Evolutionary conservation across 129 eudicot genomes (phyloP).

Genomic region (Saussurea involucrata): DNA sequence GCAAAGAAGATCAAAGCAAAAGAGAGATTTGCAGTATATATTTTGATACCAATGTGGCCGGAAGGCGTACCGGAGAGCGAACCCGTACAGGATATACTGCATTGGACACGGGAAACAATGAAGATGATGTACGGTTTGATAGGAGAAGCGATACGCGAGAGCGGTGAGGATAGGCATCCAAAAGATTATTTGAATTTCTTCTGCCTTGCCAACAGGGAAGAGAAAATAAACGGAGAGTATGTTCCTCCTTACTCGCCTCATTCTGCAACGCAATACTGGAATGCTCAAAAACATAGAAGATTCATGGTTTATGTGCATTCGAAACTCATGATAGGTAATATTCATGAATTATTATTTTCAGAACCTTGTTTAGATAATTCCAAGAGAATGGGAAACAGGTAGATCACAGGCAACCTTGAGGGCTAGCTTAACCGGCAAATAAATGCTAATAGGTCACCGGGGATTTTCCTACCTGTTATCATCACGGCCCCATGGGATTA

Average conservation of each 20-base stretch:
- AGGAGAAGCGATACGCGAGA: constrained; percentile 63
- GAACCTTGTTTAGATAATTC: not conserved
- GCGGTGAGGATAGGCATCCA: constrained; percentile 60
- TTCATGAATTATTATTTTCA: not conserved
- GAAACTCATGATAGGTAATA: constrained; percentile 91
- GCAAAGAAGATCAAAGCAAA: constrained; percentile 63
- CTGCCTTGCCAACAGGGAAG: constrained; percentile 89
- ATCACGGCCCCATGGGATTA: too few relatives aligned
- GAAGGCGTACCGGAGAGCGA: constrained; percentile 92
- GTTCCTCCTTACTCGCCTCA: constrained; percentile 75
- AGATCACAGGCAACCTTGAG: not conserved
- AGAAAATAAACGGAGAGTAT: constrained; percentile 63
- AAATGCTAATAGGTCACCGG: too few relatives aligned
- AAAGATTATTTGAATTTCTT: constrained; percentile 88
- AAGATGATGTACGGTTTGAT: constrained; percentile 80
- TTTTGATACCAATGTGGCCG: constrained; percentile 97
- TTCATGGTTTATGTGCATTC: constrained; percentile 96
- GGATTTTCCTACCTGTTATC: too few relatives aligned
- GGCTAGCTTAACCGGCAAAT: not conserved
- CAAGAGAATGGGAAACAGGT: not conserved
- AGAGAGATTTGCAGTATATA: constrained; percentile 74
- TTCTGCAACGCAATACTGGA: constrained; percentile 60
- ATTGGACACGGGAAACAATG: constrained; percentile 92
- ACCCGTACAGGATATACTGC: constrained; percentile 73
- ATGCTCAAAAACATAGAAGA: constrained; percentile 76